Evolutionary conservation across 2,329 filamentous ascomycete genomes (phyloP).

Genomic region (Colletotrichum orbiculare): DNA sequence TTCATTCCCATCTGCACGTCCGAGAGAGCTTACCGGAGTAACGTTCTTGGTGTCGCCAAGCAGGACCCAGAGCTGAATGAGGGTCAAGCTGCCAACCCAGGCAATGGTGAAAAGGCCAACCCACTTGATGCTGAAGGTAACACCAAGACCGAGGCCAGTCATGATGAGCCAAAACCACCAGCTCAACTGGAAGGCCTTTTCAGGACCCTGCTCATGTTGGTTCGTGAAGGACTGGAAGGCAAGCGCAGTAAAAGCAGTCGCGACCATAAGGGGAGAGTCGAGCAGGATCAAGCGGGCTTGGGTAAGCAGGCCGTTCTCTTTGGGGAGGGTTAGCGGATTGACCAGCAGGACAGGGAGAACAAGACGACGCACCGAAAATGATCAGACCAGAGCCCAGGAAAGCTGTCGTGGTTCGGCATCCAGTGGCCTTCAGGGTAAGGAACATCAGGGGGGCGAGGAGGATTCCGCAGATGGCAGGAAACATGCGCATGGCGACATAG

Average conservation of each 20-base stretch:
- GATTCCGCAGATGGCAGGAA: conserved; percentile 90
- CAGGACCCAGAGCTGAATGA: conserved; percentile 94
- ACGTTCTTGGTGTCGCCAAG: conserved; percentile 90
- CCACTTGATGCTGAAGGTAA: conserved; percentile 97
- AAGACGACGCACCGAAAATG: conserved; percentile 77
- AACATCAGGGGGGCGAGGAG: conserved; percentile 93
- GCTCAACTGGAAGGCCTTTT: conserved; percentile 84
- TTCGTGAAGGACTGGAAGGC: conserved; percentile 95
- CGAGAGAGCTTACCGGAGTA: conserved; percentile 68
- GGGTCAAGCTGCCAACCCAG: conserved; percentile 92
- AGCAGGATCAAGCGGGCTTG: conserved; percentile 96
- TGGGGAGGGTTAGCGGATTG: conserved; percentile 42
- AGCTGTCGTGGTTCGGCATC: conserved; percentile 88
- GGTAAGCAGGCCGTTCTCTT: conserved; percentile 94
- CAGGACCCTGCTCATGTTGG: conserved; percentile 92
- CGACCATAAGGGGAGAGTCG: conserved; percentile 93
- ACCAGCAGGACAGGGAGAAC: conserved; percentile 45
- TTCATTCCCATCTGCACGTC: background rate
- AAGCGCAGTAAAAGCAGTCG: conserved; percentile 90
- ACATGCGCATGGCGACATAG: conserved; percentile 96
- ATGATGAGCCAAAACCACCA: conserved; percentile 99
- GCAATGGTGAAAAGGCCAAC: conserved; percentile 98
- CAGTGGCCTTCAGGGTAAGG: conserved; percentile 89
- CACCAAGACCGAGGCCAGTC: conserved; percentile 87
- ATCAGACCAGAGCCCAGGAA: conserved; percentile 85